Percentiles rank a stretch among this genome's conserved stretches.
These are phyloP conservation scores for Zygosaccharomyces pseudorouxii DNA, from an alignment of 805 yeast genomes.

Conservation along the genomic window DNA sequence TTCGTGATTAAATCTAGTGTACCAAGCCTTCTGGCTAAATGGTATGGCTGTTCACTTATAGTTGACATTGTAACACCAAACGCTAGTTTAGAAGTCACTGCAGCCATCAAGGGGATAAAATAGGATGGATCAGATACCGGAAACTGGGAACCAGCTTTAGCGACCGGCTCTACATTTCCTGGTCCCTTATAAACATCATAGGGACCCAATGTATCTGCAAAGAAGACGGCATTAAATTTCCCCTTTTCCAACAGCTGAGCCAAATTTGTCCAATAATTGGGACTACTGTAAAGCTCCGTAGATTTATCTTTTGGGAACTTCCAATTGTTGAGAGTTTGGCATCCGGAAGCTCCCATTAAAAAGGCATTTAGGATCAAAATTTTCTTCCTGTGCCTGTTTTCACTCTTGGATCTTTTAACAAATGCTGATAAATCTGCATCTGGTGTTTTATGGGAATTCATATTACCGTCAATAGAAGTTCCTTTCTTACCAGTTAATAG, in stretches of 20 bases:
- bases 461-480: background rate
- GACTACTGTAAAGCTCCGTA: constrained; percentile 21
- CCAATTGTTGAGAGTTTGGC: constrained; percentile 20
- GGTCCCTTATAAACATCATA: constrained; percentile 43
- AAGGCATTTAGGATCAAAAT: constrained; percentile 36
- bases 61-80: constrained; percentile 44
- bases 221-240: constrained; percentile 37
- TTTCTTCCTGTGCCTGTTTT: constrained; percentile 35
- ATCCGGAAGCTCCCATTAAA: constrained; percentile 35
- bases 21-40: constrained; percentile 41
- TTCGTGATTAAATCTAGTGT: constrained; percentile 42
- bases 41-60: constrained; percentile 41
- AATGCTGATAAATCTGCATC: background rate
- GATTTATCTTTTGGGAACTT: constrained; percentile 13
- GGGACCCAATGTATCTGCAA: constrained; percentile 41
- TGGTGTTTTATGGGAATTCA: background rate
- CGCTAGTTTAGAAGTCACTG: constrained; percentile 39
- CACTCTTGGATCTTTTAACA: constrained; percentile 5
- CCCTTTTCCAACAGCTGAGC: constrained; percentile 37
- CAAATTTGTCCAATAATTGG: constrained; percentile 38
- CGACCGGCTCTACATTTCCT: constrained; percentile 36
- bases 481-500: too few species aligned
- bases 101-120: constrained; percentile 40
- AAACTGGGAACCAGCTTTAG: constrained; percentile 34
- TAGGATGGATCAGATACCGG: constrained; percentile 41